Base-by-base conservation (phyloP, 2,329 filamentous ascomycete genomes). In the Epichloe coenophiala region DNA sequence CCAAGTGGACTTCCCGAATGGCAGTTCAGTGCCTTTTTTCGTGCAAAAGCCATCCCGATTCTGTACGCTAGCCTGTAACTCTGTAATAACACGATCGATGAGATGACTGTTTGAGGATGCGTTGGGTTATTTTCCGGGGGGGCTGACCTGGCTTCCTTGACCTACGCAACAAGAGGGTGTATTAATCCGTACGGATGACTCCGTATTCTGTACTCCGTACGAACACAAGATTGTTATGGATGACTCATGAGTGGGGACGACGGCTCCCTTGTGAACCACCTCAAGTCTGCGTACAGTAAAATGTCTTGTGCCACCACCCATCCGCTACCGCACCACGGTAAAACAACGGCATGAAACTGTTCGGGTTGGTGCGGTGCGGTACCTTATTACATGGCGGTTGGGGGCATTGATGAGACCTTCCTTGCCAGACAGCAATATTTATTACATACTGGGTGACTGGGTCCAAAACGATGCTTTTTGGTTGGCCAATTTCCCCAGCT, bases 241-340 rank as follows among this genome's bases (percentile, higher is more conserved):
- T 43, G 23, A 36, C n/a, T n/a, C n/a, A n/a, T n/a, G n/a, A n/a
- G 47, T 42, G 47, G 47, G 33, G 38, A 43, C 36, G 17, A 15
- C 12, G n/a, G n/a, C 36, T 36, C 47, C 39, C 47, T 41, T 13
- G 39, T 36, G 21, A 48, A 42, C 39, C 47, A 42, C 27, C 15
- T 44, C 42, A 44, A 33, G 27, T 44, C 42, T 48, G 27, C 12
- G 38, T 43, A 31, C n/a, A n/a, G n/a, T n/a, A n/a, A n/a, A n/a
- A 31, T 31, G 1, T 41, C 31, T 39, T 38, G 50, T 48, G 35
- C 35, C 45, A 48, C 39, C 50, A 48, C 39, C 39, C 50, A 48
- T 40, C 41, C 23, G 15, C 23, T 35, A 35, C 27, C 21, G 7
- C 21, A n/a, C 27, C 27, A 38, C 6, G 35, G 33, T 44, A 39